Base-by-base conservation (phyloP, 805 yeast species). In the Schwanniomyces vanrijiae region DNA sequence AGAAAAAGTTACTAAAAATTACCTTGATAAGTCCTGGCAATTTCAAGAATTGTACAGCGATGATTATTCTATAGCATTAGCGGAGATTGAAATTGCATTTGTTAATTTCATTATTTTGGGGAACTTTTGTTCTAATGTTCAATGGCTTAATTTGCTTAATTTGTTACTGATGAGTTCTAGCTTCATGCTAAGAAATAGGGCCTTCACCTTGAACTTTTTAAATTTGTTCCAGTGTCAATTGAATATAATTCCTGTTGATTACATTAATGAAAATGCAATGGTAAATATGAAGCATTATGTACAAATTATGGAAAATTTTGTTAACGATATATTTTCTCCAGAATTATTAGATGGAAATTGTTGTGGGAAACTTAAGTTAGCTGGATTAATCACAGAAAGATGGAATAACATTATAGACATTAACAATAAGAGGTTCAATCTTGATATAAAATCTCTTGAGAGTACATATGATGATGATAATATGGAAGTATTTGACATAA, bases 11-110 rank as follows among this genome's bases (percentile, higher is more conserved):
- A 84, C 88, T 24, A 57, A 64, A 5, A 81, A 80, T 48, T 77
- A 76, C 13, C 49, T 80, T 14, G 92, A 88, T 59, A 80, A 82
- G 53, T 71, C 86, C 1, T 81, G 88, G 83, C 81, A 79, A 54
- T 55, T 85, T 11, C 54, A 64, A 16, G 52, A 68, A 29, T 56
- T 78, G 6, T 74, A 60, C 37, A 68, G 67, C 20, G 55, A 53
- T 19, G 71, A 59, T 44, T 53, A 37, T 16, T 58, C 56, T 0
- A 40, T 57, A 2, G 51, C 80, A 3, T 49, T 82, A 4, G 81
- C 81, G 1, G 90, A 86, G 55, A 56, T 83, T 5, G 81, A 82
- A 52, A 57, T 83, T 18, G 58, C 77, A 2, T 86, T 73, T 49
- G 43, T 83, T 1, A 66, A 77, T 46, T 68, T 76, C 37, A 55